A percentile compares a stretch with the other conserved stretches of the same genome.
phyloP scores from a whole-genome alignment of 352 stramenopile genomes.

The Globisporangium canariense region DNA sequence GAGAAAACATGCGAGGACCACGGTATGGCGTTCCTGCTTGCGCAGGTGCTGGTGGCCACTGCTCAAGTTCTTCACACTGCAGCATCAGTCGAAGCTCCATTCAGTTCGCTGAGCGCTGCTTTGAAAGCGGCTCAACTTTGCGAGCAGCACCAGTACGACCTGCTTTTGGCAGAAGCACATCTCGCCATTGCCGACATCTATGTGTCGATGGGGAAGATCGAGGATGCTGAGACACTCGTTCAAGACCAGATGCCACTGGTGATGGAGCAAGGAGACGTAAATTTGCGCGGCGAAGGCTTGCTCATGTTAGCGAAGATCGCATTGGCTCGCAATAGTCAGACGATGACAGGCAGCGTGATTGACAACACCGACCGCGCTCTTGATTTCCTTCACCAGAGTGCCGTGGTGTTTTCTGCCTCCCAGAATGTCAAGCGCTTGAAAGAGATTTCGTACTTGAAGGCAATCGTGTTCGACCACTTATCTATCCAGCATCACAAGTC shows the following conservation, averaged over 20 bases:
- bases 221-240: constrained; percentile 44
- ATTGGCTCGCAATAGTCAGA: constrained; percentile 26
- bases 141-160: constrained; percentile 44
- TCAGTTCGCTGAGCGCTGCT: constrained; percentile 39
- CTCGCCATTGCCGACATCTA: constrained; percentile 62
- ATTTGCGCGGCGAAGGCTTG: constrained; percentile 51
- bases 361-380: constrained; percentile 2
- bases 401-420: constrained; percentile 27
- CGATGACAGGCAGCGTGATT: neutral
- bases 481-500: neutral
- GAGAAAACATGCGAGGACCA: constrained; percentile 39
- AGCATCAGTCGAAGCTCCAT: constrained; percentile 39
- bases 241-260: constrained; percentile 60
- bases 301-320: constrained; percentile 54
- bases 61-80: constrained; percentile 36
- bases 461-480: constrained; percentile 39
- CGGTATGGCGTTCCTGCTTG: constrained; percentile 42
- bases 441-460: constrained; percentile 41
- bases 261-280: constrained; percentile 59
- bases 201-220: constrained; percentile 48
- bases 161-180: constrained; percentile 57
- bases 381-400: constrained; percentile 27
- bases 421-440: constrained; percentile 35
- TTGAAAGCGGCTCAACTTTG: constrained; percentile 51
- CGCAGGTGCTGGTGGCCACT: constrained; percentile 45